Base-by-base conservation (phyloP, 441 rosid species). In the Adansonia madagascariensis region DNA sequence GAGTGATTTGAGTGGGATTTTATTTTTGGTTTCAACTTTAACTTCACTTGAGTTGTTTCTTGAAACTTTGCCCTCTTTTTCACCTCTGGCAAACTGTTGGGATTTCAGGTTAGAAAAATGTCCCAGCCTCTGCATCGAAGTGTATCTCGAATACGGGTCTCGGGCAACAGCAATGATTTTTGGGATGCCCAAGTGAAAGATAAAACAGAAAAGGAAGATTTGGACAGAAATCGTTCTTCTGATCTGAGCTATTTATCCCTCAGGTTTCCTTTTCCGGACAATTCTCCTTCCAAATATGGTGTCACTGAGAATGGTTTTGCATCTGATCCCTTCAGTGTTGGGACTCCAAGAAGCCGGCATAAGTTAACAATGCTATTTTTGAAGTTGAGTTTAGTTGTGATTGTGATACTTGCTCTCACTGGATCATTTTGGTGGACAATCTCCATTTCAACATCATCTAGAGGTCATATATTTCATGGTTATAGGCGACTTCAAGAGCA, bases 351-450 rank as follows among this genome's bases (percentile, higher is more conserved):
- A 78, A 88, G 78, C 76, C 84, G 91, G 71, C 97, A 88, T 78
- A 91, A 86, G 77, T 74, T 90, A 78, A 82, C 89, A 71, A 41
- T 93, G 78, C 80, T 86, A 11, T 82, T 90, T 75, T 82, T 97
- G 79, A 93, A 91, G 87, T 80, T 87, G 71, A 91, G 97, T 88
- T 88, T 97, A 83, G 82, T 88, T 82, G 80, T 87, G 55, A 90
- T 92, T 65, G 90, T 93, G 63, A 71, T 92, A 75, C 68, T 86
- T 75, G 97, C 98, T 46, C 85, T 97, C 8, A 81, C 84, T 11
- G 97, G 98, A 73, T 97, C 99, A 9, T 88, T 97, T 75, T 97
- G 94, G 95, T 97, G 98, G 99, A 89, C 98, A 1, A 15, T 94
- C 57, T 90, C 97, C 1, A 90, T 94, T 66, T 91, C 98, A 10